Percentiles rank a stretch among this genome's conserved stretches.
These are phyloP conservation scores for Pseudotulostoma volvatum DNA, from an alignment of 495 filamentous ascomycete genomes.

Conservation along the genomic window DNA sequence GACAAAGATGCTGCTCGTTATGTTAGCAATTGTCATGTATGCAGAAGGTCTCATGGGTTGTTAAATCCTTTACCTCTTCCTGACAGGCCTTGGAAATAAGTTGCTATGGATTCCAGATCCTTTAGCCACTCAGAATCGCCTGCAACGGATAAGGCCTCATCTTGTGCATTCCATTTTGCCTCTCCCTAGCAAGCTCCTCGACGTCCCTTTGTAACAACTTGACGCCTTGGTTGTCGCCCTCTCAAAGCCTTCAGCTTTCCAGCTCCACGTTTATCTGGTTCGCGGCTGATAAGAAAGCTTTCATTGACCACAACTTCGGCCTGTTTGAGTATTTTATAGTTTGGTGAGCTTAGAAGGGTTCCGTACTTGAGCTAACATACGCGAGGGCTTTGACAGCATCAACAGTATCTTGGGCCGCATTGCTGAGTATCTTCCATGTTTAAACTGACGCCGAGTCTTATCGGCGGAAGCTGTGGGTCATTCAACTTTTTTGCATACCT, in stretches of 20 bases:
- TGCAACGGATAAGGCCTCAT: no score
- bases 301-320: not conserved
- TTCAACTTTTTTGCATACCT: no score
- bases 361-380: not conserved
- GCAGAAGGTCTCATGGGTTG: slow-evolving; percentile 3
- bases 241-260: not conserved
- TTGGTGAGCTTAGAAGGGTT: not conserved
- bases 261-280: not conserved
- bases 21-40: not conserved
- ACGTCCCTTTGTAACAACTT: not conserved
- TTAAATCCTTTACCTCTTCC: slow-evolving; percentile 10
- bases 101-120: slow-evolving; percentile 9
- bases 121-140: no score
- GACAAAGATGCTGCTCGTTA: not conserved
- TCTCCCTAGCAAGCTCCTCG: not conserved
- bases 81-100: slow-evolving; percentile 8
- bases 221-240: not conserved
- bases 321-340: not conserved
- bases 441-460: no score
- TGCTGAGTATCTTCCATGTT: not conserved
- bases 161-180: not conserved
- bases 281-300: not conserved
- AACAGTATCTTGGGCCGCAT: not conserved
- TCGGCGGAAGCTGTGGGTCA: not conserved
- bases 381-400: not conserved